A percentile compares a stretch with the other conserved stretches of the same genome.
Evolutionary conservation across 2,329 filamentous ascomycete species (phyloP).

Genomic region (Penicillium paneum): DNA sequence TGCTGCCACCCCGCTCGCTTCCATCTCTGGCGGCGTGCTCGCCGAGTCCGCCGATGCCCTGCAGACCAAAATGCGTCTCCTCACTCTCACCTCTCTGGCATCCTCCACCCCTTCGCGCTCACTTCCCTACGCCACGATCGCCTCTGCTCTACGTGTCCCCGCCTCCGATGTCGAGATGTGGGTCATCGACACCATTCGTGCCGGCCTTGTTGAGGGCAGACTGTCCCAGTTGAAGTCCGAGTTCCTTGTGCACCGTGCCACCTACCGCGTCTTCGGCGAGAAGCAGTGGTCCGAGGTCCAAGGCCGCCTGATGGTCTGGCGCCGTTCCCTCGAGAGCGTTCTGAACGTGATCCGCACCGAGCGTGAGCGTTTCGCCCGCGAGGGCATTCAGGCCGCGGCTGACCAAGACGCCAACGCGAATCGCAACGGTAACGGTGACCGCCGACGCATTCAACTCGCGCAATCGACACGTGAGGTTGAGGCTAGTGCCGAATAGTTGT

Average conservation of each 20-base stretch:
- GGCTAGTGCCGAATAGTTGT: conserved; percentile 29
- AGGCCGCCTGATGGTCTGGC: conserved; percentile 87
- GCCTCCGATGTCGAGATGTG: conserved; percentile 89
- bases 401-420: conserved; percentile 33
- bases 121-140: conserved; percentile 82
- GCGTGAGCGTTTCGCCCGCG: conserved; percentile 73
- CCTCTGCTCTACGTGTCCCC: conserved; percentile 78
- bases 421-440: conserved; percentile 26
- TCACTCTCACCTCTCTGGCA: conserved; percentile 87
- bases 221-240: conserved; percentile 88
- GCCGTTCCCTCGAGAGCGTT: conserved; percentile 74
- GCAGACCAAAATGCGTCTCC: conserved; percentile 91
- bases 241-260: conserved; percentile 93
- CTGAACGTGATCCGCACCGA: conserved; percentile 74
- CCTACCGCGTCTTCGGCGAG: conserved; percentile 94
- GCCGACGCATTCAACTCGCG: conserved; percentile 32
- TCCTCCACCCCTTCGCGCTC: conserved; percentile 79
- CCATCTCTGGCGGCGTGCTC: conserved; percentile 79
- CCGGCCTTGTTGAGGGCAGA: conserved; percentile 92
- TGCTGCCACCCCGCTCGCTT: conserved; percentile 51
- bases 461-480: conserved; percentile 35
- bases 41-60: conserved; percentile 73
- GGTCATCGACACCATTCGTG: conserved; percentile 97
- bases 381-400: conserved; percentile 60
- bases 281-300: conserved; percentile 98